These are phyloP conservation scores for Arachnopeziza araneosa DNA, from an alignment of 2,329 filamentous ascomycete genomes.

Conservation along the genomic window DNA sequence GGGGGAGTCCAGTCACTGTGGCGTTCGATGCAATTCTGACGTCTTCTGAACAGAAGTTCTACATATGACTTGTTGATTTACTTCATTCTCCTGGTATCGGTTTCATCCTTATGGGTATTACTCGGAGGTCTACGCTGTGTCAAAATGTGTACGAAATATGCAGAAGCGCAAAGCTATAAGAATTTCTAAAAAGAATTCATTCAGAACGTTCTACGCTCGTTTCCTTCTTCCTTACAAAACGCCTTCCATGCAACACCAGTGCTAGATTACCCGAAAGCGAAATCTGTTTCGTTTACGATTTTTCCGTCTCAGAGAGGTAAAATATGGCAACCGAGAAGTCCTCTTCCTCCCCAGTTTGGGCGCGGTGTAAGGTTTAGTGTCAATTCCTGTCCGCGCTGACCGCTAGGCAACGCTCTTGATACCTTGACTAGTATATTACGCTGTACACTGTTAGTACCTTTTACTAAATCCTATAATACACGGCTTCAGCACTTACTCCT, in stretches of 20 bases:
- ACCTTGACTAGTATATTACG: constrained; percentile 65
- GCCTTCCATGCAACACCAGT: constrained; percentile 16
- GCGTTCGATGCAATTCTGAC: background rate
- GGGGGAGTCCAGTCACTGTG: background rate
- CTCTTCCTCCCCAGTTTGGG: constrained; percentile 83
- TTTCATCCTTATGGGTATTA: too few species aligned
- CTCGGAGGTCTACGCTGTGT: too few species aligned
- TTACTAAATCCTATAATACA: background rate
- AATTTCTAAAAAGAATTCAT: too few species aligned
- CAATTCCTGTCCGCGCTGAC: constrained; percentile 45
- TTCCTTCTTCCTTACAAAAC: background rate
- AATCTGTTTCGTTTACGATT: background rate
- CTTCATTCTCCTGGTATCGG: too few species aligned
- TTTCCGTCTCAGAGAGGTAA: constrained; percentile 57
- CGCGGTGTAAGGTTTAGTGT: constrained; percentile 69
- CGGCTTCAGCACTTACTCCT: constrained; percentile 54
- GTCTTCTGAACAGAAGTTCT: background rate
- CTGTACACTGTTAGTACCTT: constrained; percentile 38
- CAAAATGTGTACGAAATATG: too few species aligned
- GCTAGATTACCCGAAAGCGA: constrained; percentile 3
- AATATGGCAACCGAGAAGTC: constrained; percentile 85
- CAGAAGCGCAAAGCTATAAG: too few species aligned
- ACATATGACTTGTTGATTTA: background rate
- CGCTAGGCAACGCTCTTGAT: constrained; percentile 36
- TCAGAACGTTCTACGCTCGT: too few species aligned